phyloP scores from a whole-genome alignment of 2,329 filamentous ascomycete species.

The Penicillium sp. region DNA sequence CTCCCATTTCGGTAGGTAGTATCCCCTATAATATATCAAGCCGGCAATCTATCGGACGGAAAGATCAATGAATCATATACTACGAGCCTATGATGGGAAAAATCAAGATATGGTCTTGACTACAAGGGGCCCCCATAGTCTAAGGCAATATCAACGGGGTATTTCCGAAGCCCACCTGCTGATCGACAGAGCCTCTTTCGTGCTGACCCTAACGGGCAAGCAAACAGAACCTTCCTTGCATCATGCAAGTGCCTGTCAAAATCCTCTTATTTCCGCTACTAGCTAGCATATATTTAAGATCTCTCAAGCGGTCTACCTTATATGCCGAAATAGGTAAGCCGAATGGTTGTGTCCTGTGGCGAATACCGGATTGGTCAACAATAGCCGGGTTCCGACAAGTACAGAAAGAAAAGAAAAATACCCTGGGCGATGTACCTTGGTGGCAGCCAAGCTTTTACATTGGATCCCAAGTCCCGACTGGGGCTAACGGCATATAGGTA shows the following conservation, averaged over 20 bases:
- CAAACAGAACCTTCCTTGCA: neutral
- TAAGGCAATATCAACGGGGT: neutral
- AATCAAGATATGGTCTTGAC: slow-evolving; percentile 1
- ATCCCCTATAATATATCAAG: neutral
- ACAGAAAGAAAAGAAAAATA: neutral
- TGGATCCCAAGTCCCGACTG: neutral
- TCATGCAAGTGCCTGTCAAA: neutral
- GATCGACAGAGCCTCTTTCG: neutral
- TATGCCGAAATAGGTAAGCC: neutral
- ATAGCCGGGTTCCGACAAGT: neutral
- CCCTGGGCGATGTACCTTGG: neutral
- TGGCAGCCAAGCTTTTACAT: neutral
- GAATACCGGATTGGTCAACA: neutral
- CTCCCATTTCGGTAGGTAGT: neutral
- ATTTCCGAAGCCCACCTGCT: neutral
- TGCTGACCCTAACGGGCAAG: neutral
- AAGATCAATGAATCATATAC: neutral
- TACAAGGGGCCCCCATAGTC: neutral
- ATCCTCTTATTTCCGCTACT: neutral
- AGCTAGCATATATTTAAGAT: neutral
- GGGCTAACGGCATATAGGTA: neutral
- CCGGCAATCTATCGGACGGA: neutral
- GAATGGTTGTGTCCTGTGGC: neutral
- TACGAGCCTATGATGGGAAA: neutral
- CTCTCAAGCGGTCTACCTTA: neutral